Evolutionary conservation across 805 yeast species (phyloP), one percentile per base, ranked within the genome.

Genomic region (Torulaspora delbrueckii): DNA sequence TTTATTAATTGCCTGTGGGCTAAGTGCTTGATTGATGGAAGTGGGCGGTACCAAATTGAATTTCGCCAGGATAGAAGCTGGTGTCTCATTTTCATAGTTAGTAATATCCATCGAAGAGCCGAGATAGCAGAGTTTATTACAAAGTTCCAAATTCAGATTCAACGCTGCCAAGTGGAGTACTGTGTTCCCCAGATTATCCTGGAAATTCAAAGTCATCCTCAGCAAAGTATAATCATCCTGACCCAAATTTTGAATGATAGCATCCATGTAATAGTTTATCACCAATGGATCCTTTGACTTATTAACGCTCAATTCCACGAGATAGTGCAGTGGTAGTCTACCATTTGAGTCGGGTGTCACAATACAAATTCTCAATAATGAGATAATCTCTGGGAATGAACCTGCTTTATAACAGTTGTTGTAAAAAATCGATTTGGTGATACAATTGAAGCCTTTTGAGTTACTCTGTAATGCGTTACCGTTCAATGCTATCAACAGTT

Each of bases 101-200:
- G 54, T 39, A 24, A 62, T 52, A 42, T 57, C 60, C 47, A 60
- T 55, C 2, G 62, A 55, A 10, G 67, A 60, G 6, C 70, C 70
- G 33, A 66, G 40, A 16, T 60, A 55, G 37, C 59, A 54, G 6
- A 66, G 44, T 41, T 57, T 63, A 38, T 62, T 59, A 47, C 63
- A 66, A 8, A 66, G 47, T 18, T 59, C 61, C 37, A 65, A 47
- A 43, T 65, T 66, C 24, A 60, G 43, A 38, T 66, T 66, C 22
- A 62, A 45, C 5, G 70, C 78, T 0, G 96, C 89, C 37, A 91
- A 70, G 57, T 88, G 95, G 40, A 89, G 68, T 5, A 95, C 87
- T 0, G 96, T 87, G 55, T 89, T 87, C 4, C 97, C 97, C 49
- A 80, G 74, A 18, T 72, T 74, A 64, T 93, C 98, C 59, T 79